phyloP scores from a whole-genome alignment of 1,284 basidiomycete species.

The Chondrostereum purpureum region DNA sequence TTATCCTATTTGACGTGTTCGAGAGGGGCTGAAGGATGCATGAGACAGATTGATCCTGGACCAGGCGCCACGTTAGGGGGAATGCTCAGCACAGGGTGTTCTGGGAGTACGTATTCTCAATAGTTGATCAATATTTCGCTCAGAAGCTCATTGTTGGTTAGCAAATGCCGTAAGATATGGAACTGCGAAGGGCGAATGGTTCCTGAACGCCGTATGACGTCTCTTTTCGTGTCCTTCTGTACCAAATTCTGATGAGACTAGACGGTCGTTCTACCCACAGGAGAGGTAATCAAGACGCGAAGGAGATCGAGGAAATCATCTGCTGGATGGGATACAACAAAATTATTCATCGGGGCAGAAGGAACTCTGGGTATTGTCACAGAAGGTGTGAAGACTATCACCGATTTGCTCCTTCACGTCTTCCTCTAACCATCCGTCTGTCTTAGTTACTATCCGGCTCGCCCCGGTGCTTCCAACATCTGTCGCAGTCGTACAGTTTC shows the following conservation, averaged over 20 bases:
- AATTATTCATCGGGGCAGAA: slow-evolving; percentile 91
- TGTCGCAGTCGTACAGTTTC: slow-evolving; percentile 66
- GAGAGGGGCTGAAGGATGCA: too few relatives aligned
- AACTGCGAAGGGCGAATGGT: slow-evolving; percentile 81
- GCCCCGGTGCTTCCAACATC: slow-evolving; percentile 77
- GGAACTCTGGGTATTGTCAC: slow-evolving; percentile 92
- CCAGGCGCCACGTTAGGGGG: slow-evolving; percentile 84
- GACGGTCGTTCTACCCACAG: slow-evolving; percentile 86
- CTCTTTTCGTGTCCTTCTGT: neutral
- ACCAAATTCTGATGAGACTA: slow-evolving; percentile 22
- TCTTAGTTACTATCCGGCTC: slow-evolving; percentile 71
- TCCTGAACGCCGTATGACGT: slow-evolving; percentile 61
- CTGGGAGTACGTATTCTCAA: slow-evolving; percentile 53
- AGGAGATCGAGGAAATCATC: slow-evolving; percentile 82
- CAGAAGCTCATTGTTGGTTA: slow-evolving; percentile 20
- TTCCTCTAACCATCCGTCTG: slow-evolving; percentile 24
- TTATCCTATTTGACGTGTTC: too few relatives aligned
- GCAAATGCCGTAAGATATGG: slow-evolving; percentile 89
- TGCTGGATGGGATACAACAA: slow-evolving; percentile 87
- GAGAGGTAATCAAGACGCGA: slow-evolving; percentile 91
- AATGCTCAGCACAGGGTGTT: slow-evolving; percentile 84
- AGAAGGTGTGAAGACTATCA: slow-evolving; percentile 63
- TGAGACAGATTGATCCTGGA: slow-evolving; percentile 65
- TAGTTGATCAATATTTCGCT: too few relatives aligned
- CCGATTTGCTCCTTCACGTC: neutral